phyloP scores from a whole-genome alignment of 1,284 basidiomycete species.

The Amylostereum areolatum region DNA sequence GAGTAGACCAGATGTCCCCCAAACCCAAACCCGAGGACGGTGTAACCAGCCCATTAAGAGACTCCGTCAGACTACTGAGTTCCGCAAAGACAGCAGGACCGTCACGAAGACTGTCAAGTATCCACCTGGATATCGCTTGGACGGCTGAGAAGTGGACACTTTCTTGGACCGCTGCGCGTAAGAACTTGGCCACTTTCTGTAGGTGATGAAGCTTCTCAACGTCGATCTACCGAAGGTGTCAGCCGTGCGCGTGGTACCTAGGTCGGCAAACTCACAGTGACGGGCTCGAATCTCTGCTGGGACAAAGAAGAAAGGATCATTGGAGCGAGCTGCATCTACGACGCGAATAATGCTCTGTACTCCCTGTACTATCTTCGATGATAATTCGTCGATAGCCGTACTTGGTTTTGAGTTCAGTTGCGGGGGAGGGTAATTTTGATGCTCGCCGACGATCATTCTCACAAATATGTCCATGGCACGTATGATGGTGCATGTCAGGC shows the following conservation, averaged over 20 bases:
- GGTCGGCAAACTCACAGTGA: background rate
- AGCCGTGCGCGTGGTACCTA: background rate
- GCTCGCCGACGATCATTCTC: background rate
- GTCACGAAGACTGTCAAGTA: slow-evolving; percentile 31
- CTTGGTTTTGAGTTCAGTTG: too few species aligned
- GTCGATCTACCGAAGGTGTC: slow-evolving; percentile 4
- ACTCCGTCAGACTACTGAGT: slow-evolving; percentile 24
- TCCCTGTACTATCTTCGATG: too few species aligned
- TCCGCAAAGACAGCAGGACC: slow-evolving; percentile 25
- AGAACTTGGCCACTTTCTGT: slow-evolving; percentile 27
- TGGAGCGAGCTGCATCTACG: background rate
- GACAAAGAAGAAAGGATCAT: background rate
- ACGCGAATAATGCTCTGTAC: background rate
- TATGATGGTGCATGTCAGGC: slow-evolving; percentile 4
- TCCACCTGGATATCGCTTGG: slow-evolving; percentile 34
- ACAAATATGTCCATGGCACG: slow-evolving; percentile 12
- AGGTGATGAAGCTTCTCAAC: slow-evolving; percentile 19
- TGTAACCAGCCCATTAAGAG: slow-evolving; percentile 37
- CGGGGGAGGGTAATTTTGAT: too few species aligned
- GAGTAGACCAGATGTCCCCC: slow-evolving; percentile 45
- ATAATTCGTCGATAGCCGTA: too few species aligned
- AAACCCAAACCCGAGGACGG: slow-evolving; percentile 51
- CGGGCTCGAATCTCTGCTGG: background rate
- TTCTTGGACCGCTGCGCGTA: slow-evolving; percentile 24
- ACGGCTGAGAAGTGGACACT: slow-evolving; percentile 45